These are phyloP conservation scores for Kalmusia sp. DNA, from an alignment of 2,329 filamentous ascomycete species.

Conservation along the genomic window DNA sequence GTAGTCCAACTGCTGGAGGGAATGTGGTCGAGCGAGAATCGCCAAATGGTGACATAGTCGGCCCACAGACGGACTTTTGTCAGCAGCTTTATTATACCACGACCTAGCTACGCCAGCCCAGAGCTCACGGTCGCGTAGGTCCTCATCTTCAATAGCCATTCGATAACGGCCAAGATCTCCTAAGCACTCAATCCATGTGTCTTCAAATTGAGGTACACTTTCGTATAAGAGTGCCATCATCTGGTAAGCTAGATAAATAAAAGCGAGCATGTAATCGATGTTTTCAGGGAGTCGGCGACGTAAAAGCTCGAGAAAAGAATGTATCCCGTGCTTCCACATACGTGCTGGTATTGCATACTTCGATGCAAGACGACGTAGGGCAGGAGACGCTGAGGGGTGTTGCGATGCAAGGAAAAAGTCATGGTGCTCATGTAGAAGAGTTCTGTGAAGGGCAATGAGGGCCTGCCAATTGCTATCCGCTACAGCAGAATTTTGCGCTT, in stretches of 20 bases:
- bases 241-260: constrained; percentile 87
- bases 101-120: constrained; percentile 82
- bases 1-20: constrained; percentile 74
- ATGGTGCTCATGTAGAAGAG: constrained; percentile 74
- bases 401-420: constrained; percentile 80
- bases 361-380: constrained; percentile 71
- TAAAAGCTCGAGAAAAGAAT: constrained; percentile 77
- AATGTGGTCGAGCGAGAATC: constrained; percentile 74
- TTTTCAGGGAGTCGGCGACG: constrained; percentile 74
- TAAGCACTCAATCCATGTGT: constrained; percentile 93
- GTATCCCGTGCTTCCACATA: constrained; percentile 95
- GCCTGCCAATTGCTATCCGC: constrained; percentile 81
- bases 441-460: constrained; percentile 81
- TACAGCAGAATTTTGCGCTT: constrained; percentile 52
- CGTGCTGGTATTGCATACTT: constrained; percentile 92
- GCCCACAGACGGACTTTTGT: constrained; percentile 76
- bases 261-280: constrained; percentile 87
- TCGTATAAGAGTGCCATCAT: constrained; percentile 90
- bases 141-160: constrained; percentile 90
- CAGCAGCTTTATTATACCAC: constrained; percentile 86
- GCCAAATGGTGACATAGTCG: constrained; percentile 89
- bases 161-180: constrained; percentile 85
- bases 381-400: constrained; percentile 73
- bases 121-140: constrained; percentile 74
- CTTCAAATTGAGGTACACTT: constrained; percentile 80